Conservation (phyloP, 495 filamentous ascomycete genomes). For the Saxispiralis lemnorum region DNA sequence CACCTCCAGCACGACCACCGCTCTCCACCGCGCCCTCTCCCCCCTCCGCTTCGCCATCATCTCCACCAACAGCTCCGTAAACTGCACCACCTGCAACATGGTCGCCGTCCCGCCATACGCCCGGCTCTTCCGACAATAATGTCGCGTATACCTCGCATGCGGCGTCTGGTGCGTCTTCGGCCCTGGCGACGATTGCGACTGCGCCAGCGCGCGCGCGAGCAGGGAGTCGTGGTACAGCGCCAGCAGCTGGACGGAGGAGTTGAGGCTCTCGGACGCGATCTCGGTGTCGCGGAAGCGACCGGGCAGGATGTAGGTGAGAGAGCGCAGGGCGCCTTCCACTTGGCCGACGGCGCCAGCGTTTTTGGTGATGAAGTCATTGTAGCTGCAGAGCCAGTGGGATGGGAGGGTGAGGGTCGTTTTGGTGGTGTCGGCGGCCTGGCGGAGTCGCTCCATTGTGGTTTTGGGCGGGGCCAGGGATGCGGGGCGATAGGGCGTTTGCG, state of each 20-base stretch:
- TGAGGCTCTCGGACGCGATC: constrained; percentile 81
- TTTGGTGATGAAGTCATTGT: constrained; percentile 83
- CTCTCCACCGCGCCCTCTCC: constrained; percentile 71
- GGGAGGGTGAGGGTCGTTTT: constrained; percentile 27
- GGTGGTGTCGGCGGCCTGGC: constrained; percentile 4
- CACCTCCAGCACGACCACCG: constrained; percentile 71
- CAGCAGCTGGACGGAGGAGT: constrained; percentile 72
- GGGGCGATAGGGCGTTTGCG: no score
- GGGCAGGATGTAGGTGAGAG: constrained; percentile 87
- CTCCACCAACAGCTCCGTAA: constrained; percentile 78
- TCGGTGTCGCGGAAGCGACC: constrained; percentile 87
- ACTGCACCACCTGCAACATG: constrained; percentile 72
- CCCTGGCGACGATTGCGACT: not conserved
- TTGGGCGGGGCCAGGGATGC: no score
- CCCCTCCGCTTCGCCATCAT: constrained; percentile 71
- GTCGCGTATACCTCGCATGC: constrained; percentile 78
- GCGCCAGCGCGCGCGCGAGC: constrained; percentile 40
- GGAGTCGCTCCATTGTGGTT: constrained; percentile 6
- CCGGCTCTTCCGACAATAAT: constrained; percentile 60
- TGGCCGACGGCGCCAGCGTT: constrained; percentile 81
- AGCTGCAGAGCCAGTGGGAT: constrained; percentile 59
- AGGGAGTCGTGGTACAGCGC: constrained; percentile 89
- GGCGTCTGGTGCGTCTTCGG: constrained; percentile 38
- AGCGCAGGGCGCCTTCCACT: constrained; percentile 81
- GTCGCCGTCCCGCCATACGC: constrained; percentile 63